Conservation (phyloP, 805 yeast species). For the Isabelozyma heimii region DNA sequence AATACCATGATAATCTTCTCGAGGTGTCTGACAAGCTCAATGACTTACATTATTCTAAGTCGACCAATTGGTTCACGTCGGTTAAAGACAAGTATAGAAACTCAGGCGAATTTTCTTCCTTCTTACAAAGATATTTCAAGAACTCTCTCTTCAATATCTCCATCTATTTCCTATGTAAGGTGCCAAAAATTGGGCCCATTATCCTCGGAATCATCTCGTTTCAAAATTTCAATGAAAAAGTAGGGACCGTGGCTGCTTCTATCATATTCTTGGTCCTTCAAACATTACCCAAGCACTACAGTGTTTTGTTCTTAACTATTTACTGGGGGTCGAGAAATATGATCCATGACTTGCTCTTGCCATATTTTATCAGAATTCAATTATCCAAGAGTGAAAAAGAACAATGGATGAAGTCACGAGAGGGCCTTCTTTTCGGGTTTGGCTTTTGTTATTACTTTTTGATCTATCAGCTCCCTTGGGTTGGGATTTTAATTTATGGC, state of each 20-base stretch:
- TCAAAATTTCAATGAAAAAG: slow-evolving; percentile 38
- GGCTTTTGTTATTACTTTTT: slow-evolving; percentile 46
- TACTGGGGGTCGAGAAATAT: slow-evolving; percentile 48
- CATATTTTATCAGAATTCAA: slow-evolving; percentile 49
- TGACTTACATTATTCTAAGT: background rate
- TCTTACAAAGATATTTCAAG: slow-evolving; percentile 20
- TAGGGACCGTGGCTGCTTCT: slow-evolving; percentile 47
- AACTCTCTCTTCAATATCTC: slow-evolving; percentile 20
- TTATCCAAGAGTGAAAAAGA: slow-evolving; percentile 40
- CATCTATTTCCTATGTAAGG: slow-evolving; percentile 28
- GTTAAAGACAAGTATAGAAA: slow-evolving; percentile 8
- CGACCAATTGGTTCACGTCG: background rate
- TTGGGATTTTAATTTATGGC: slow-evolving; percentile 48
- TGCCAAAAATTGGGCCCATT: slow-evolving; percentile 43
- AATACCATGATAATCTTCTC: slow-evolving; percentile 11
- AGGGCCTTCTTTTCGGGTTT: slow-evolving; percentile 56
- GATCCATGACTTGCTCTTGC: slow-evolving; percentile 45
- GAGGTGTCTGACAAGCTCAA: slow-evolving; percentile 6
- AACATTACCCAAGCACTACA: slow-evolving; percentile 31
- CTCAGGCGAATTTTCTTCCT: slow-evolving; percentile 16
- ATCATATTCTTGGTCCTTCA: slow-evolving; percentile 32
- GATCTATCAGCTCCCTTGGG: slow-evolving; percentile 39
- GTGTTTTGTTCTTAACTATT: slow-evolving; percentile 37
- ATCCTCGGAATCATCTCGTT: slow-evolving; percentile 44
- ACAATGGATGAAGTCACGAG: slow-evolving; percentile 52